Conservation (phyloP, 1,139 yeast species). For the Pichia kudriavzevii region DNA sequence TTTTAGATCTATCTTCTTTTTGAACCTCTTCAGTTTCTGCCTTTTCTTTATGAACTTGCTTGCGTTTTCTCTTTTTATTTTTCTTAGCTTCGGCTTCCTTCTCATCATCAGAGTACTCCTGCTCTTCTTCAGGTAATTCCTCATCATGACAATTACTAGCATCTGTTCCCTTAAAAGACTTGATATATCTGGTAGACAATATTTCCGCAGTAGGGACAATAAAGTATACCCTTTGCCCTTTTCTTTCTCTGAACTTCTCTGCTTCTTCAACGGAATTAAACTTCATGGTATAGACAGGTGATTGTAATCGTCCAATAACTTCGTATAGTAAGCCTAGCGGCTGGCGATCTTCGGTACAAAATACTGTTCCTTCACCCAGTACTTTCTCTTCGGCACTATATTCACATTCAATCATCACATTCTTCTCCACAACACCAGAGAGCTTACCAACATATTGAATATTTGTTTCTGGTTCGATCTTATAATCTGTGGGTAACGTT, state of each 20-base stretch:
- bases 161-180: constrained; percentile 74
- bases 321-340: constrained; percentile 82
- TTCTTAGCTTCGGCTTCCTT: constrained; percentile 61
- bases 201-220: constrained; percentile 80
- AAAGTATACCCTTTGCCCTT: constrained; percentile 59
- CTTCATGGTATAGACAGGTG: constrained; percentile 76
- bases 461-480: constrained; percentile 50
- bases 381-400: constrained; percentile 81
- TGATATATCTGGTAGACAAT: constrained; percentile 66
- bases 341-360: constrained; percentile 67
- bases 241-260: constrained; percentile 35
- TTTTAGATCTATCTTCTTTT: constrained; percentile 6
- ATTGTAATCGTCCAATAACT: constrained; percentile 80
- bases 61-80: constrained; percentile 45
- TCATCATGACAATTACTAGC: constrained; percentile 95
- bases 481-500: constrained; percentile 58
- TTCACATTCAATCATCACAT: constrained; percentile 66
- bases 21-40: constrained; percentile 16
- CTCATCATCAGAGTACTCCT: constrained; percentile 93
- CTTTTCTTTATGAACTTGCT: constrained; percentile 7
- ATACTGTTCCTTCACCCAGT: constrained; percentile 70
- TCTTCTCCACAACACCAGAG: constrained; percentile 60
- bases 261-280: constrained; percentile 51
- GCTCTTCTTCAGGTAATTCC: constrained; percentile 87
- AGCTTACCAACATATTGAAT: constrained; percentile 72